A percentile compares a stretch with the other conserved stretches of the same genome.
Conservation (phyloP, 805 yeast species). For the Torulaspora indica region DNA sequence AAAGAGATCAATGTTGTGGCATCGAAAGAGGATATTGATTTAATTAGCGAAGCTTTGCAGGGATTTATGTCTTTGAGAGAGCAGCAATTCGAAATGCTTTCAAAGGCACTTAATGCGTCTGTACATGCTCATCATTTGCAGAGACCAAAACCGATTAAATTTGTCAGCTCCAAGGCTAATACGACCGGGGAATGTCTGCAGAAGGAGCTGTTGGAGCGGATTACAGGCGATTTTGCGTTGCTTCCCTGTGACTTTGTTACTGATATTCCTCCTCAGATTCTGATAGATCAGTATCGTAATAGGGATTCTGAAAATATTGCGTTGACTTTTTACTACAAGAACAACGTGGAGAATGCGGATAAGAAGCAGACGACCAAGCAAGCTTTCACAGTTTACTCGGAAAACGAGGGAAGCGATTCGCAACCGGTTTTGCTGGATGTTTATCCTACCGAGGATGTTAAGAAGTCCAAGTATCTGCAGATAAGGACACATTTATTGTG, state of each 20-base stretch:
- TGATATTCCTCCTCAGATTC: slow-evolving; percentile 82
- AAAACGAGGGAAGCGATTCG: slow-evolving; percentile 39
- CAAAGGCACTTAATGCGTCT: slow-evolving; percentile 22
- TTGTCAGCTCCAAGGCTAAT: slow-evolving; percentile 44
- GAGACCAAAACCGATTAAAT: slow-evolving; percentile 39
- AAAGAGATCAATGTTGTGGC: slow-evolving; percentile 61
- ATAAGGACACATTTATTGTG: slow-evolving; percentile 85
- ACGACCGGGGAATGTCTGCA: slow-evolving; percentile 61
- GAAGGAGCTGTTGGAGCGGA: slow-evolving; percentile 41
- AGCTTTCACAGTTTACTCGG: slow-evolving; percentile 63
- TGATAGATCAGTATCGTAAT: slow-evolving; percentile 78
- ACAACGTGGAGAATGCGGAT: slow-evolving; percentile 70
- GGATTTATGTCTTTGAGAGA: slow-evolving; percentile 43
- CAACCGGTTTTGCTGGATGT: slow-evolving; percentile 56
- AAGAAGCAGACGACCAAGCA: slow-evolving; percentile 57
- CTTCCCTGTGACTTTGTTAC: slow-evolving; percentile 94
- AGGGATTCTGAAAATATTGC: slow-evolving; percentile 65
- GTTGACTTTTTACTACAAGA: slow-evolving; percentile 69
- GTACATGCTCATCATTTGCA: slow-evolving; percentile 31
- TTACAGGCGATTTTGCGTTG: slow-evolving; percentile 59
- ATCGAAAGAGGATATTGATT: slow-evolving; percentile 44
- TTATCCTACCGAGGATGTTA: slow-evolving; percentile 63
- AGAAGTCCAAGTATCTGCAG: slow-evolving; percentile 64
- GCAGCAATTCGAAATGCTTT: slow-evolving; percentile 28
- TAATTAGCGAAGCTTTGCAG: slow-evolving; percentile 47